Base-by-base conservation (phyloP, 202 grass and related monocot species). In the Panicum virgatum region DNA sequence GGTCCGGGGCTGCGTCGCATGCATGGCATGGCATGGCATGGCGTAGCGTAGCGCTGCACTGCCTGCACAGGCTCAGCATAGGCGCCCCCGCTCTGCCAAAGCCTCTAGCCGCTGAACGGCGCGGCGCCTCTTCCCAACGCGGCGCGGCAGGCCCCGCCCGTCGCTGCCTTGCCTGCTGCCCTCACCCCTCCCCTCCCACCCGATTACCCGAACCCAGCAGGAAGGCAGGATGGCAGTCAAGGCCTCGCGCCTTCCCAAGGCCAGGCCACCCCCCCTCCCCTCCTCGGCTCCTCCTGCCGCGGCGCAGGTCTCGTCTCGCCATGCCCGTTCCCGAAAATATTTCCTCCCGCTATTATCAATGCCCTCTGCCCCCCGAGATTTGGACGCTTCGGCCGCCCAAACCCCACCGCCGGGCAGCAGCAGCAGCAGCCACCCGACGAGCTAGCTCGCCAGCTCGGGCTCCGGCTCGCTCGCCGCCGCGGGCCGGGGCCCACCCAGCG, bases 181-280 rank as follows among this genome's bases (percentile, higher is more conserved):
- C 9, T 11, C 9, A 11, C 46, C 11, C 3, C 60, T 19, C 22
- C n/a, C n/a, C n/a, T n/a, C n/a, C n/a, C n/a, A n/a, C n/a, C n/a
- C n/a, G n/a, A n/a, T n/a, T n/a, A n/a, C n/a, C n/a, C n/a, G n/a
- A 7, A 36, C 47, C 61, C 19, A 36, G 73, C 81, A 52, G 43
- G 78, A 22, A 46, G 77, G 87, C 70, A 88, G 76, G 82, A 71
- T 71, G 82, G 77, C 72, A 85, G 82, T 81, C 63, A 85, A 70
- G 76, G 54, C 44, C 36, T 78, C 78, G 83, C 87, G 59, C 73
- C 3, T 89, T 89, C 83, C 78, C 87, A 83, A 88, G 51, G 81
- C 32, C 32, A 3, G 10, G 36, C 2, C 16, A 6, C 14, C 25
- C 2, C 26, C 15, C 14, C 15, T 7, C 7, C 52, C 6, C 7